Evolutionary conservation across 2,329 filamentous ascomycete species (phyloP).

Genomic region (Chrysoporthe cubensis): DNA sequence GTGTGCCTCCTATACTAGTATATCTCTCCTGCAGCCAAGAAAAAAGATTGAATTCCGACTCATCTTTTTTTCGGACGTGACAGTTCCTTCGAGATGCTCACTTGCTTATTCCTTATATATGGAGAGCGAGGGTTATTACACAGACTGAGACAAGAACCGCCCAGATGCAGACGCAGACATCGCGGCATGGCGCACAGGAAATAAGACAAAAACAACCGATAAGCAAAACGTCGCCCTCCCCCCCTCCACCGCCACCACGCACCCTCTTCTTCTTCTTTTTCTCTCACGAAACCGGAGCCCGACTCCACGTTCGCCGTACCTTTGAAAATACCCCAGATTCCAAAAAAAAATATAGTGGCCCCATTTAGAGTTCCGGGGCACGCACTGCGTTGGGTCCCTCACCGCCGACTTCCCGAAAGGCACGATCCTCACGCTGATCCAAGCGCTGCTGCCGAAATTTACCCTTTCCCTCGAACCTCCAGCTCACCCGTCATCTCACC

Average conservation of each 20-base stretch:
- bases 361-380: neutral
- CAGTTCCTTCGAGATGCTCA: neutral
- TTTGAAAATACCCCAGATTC: neutral
- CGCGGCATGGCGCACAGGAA: neutral
- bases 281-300: neutral
- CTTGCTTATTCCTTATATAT: neutral
- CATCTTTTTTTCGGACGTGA: too few species aligned
- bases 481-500: neutral
- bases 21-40: neutral
- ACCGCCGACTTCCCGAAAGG: conserved; percentile 24
- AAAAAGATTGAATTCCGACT: neutral
- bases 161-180: neutral
- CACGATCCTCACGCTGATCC: conserved; percentile 26
- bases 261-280: too few species aligned
- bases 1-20: neutral
- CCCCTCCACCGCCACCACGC: too few species aligned
- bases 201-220: neutral
- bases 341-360: neutral
- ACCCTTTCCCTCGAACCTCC: conserved; percentile 20
- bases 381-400: conserved; percentile 18
- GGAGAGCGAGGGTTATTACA: neutral
- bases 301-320: neutral
- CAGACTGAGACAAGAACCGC: neutral
- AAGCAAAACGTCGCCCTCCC: too few species aligned
- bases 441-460: conserved; percentile 22